Conservation (phyloP, 345 rosid species). For the Salix exigua region DNA sequence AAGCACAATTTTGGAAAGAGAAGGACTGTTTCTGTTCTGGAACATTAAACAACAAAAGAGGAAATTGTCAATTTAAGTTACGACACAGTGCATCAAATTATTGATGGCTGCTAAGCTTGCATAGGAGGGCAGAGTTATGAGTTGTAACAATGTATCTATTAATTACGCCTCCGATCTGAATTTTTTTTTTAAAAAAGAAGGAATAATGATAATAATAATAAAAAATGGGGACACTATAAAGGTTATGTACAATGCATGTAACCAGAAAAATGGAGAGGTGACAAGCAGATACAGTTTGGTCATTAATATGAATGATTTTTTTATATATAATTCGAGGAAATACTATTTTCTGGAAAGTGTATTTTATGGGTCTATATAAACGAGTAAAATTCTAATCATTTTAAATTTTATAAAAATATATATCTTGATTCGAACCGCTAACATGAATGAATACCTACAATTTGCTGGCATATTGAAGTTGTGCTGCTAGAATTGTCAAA, state of each 20-base stretch:
- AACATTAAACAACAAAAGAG: not conserved
- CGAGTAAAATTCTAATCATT: no score
- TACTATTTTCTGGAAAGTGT: fast-evolving
- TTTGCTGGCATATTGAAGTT: no score
- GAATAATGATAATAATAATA: no score
- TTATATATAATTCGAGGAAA: no score
- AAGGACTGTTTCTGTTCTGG: not conserved
- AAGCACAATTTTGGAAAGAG: not conserved
- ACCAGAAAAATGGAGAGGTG: not conserved
- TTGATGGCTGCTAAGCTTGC: not conserved
- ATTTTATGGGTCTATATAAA: no score
- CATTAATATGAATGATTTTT: no score
- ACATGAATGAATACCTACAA: no score
- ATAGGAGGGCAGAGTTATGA: not conserved
- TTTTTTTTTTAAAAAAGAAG: no score
- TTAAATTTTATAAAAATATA: no score
- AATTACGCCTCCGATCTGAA: not conserved
- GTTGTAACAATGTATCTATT: not conserved
- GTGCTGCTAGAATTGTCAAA: not conserved
- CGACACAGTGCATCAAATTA: not conserved
- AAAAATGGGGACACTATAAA: no score
- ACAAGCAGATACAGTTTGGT: not conserved
- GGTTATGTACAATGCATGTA: not conserved
- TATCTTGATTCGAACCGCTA: no score
- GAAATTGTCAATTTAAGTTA: not conserved